Conservation (phyloP, 805 yeast species). For the Ogataea ganodermae region DNA sequence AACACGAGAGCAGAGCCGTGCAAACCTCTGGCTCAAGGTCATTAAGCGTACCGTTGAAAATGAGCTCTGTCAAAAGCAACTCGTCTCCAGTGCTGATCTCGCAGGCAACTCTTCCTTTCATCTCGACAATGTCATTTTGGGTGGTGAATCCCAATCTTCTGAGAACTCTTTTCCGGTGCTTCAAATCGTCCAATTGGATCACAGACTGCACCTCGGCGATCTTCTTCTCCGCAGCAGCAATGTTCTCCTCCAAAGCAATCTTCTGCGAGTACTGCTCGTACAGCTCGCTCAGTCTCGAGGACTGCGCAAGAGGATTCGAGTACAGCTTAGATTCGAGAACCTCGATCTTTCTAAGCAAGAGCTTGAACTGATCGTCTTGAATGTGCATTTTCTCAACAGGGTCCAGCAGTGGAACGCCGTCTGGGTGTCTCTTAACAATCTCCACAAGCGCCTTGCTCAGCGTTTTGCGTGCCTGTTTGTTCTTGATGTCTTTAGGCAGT, state of each 20-base stretch:
- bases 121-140: slow-evolving; percentile 83
- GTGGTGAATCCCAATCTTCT: slow-evolving; percentile 90
- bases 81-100: slow-evolving; percentile 93
- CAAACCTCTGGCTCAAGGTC: slow-evolving; percentile 87
- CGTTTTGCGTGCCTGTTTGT: slow-evolving; percentile 56
- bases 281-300: slow-evolving; percentile 59
- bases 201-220: slow-evolving; percentile 86
- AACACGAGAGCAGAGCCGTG: slow-evolving; percentile 90
- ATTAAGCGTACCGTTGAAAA: slow-evolving; percentile 93
- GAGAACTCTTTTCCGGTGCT: slow-evolving; percentile 88
- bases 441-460: slow-evolving; percentile 75
- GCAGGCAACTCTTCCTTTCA: slow-evolving; percentile 92
- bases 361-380: slow-evolving; percentile 63
- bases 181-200: slow-evolving; percentile 90
- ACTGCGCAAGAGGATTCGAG: slow-evolving; percentile 66
- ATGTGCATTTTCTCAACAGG: slow-evolving; percentile 94
- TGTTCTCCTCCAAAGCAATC: slow-evolving; percentile 58
- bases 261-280: slow-evolving; percentile 68
- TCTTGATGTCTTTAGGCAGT: slow-evolving; percentile 74
- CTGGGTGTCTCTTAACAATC: slow-evolving; percentile 80
- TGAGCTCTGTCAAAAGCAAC: slow-evolving; percentile 80
- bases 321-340: slow-evolving; percentile 75
- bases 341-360: slow-evolving; percentile 73
- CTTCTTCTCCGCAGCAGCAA: slow-evolving; percentile 60
- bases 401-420: slow-evolving; percentile 88